Base-by-base conservation (phyloP, 805 yeast species). In the Candida orba region DNA sequence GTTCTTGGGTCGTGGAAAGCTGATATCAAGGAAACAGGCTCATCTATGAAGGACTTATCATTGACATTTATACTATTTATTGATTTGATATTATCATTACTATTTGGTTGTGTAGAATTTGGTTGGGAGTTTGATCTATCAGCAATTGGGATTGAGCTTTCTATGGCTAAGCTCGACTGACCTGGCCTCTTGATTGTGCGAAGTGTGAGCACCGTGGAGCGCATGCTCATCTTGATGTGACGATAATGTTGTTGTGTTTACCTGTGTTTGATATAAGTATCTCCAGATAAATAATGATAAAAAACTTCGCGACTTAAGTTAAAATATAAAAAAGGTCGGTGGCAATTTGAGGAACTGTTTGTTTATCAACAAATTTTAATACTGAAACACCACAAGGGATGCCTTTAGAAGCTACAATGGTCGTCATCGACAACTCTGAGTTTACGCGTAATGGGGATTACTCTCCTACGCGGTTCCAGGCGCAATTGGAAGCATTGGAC, bases 381-480 rank as follows among this genome's bases (percentile, higher is more conserved):
- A 17, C 4, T 36, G 6, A 29, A 18, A 14, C 15, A n/a, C 24
- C 6, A n/a, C 6, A 10, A 31, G 49, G 59, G 43, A 89, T 89
- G 97, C 96, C 84, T 51, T 76, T 90, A 57, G 99, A 93, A 68
- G 98, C 98, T 50, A 85, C 96, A 14, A 90, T 93, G 84, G 77
- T 93, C 50, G 87, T 89, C 58, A 76, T 93, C 59, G 99, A 93
- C 71, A 91, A 89, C 72, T 88, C 96, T 41, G 99, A 93, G 68
- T 91, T 75, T 65, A 85, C 90, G 78, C 76, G 99, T 58, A 93
- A 93, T 62, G 99, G 98, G 29, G 99, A 93, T 64, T 93, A 82
- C 58, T 75, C 85, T 32, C 79, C 95, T 15, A 81, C 90, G 14
- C 75, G 99, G 57, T 90, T 81, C 60, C 95, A 85, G 51, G 96